These are phyloP conservation scores for Elsinoe necatrix DNA, from an alignment of 2,329 filamentous ascomycete species.

Conservation along the genomic window DNA sequence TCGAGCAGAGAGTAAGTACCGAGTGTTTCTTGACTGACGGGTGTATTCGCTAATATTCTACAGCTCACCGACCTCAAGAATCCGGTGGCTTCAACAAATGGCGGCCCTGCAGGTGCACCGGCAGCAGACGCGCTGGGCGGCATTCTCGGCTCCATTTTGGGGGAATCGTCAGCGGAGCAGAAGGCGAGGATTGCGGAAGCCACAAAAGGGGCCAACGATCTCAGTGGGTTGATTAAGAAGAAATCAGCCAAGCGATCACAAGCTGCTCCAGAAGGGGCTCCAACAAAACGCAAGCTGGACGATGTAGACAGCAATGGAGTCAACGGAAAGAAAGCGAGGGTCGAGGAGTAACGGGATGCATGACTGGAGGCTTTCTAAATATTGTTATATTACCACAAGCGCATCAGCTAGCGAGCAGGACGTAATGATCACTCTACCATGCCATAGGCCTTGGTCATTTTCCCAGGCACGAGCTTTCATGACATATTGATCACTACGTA, in stretches of 20 bases:
- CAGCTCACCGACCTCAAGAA: constrained; percentile 61
- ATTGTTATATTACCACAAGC: background rate
- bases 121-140: constrained; percentile 47
- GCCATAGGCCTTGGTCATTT: background rate
- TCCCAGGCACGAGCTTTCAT: no score
- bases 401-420: background rate
- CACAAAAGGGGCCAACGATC: constrained; percentile 63
- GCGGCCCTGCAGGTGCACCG: constrained; percentile 40
- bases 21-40: background rate
- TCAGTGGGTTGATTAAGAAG: constrained; percentile 64
- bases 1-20: constrained; percentile 60
- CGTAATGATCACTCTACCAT: background rate
- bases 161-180: constrained; percentile 53
- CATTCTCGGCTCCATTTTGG: constrained; percentile 55
- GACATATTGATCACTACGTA: background rate
- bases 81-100: constrained; percentile 51
- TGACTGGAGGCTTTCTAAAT: background rate
- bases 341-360: background rate
- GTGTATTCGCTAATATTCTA: constrained; percentile 19
- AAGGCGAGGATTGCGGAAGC: constrained; percentile 62
- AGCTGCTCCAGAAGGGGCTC: constrained; percentile 12
- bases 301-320: background rate
- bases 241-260: constrained; percentile 36
- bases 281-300: constrained; percentile 12
- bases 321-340: constrained; percentile 7